Evolutionary conservation across 2,329 filamentous ascomycete genomes (phyloP).

Genomic region (Graphilbum ipis-grandicollis): DNA sequence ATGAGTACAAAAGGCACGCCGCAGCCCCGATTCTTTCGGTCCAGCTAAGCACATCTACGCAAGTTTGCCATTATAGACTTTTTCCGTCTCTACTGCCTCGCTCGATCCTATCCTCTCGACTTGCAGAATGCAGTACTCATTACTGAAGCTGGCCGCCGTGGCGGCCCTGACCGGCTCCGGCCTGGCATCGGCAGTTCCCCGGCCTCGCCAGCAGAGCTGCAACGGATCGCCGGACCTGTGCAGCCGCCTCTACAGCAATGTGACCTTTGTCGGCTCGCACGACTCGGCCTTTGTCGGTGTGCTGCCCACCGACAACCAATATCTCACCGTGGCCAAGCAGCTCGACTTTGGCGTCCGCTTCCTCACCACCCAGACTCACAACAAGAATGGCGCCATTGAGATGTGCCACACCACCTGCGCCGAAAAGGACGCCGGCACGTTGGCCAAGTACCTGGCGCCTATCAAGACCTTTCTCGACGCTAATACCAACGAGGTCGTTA

Average conservation of each 20-base stretch:
- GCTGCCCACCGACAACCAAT: conserved; percentile 39
- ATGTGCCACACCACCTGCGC: conserved; percentile 49
- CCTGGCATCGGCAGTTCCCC: background rate
- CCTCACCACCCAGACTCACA: conserved; percentile 46
- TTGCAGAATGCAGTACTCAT: no score
- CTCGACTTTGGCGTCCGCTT: conserved; percentile 45
- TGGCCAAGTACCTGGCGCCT: conserved; percentile 35
- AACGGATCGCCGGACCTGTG: conserved; percentile 42
- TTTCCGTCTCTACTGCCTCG: no score
- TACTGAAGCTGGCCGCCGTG: background rate
- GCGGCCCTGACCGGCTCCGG: background rate
- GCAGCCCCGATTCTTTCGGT: no score
- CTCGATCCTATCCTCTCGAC: no score
- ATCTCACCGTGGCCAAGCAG: conserved; percentile 37
- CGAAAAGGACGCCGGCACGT: conserved; percentile 38
- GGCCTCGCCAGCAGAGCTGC: conserved; percentile 19
- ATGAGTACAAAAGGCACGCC: no score
- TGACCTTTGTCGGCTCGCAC: conserved; percentile 47
- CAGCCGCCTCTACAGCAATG: conserved; percentile 35
- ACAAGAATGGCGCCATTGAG: conserved; percentile 30
- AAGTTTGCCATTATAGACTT: no score
- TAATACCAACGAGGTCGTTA: conserved; percentile 44
- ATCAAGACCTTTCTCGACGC: conserved; percentile 42
- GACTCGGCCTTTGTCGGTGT: conserved; percentile 46
- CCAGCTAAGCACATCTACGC: no score